Evolutionary conservation across 176 grass and related monocot genomes (phyloP).

Genomic region (Hordeum vulgare): DNA sequence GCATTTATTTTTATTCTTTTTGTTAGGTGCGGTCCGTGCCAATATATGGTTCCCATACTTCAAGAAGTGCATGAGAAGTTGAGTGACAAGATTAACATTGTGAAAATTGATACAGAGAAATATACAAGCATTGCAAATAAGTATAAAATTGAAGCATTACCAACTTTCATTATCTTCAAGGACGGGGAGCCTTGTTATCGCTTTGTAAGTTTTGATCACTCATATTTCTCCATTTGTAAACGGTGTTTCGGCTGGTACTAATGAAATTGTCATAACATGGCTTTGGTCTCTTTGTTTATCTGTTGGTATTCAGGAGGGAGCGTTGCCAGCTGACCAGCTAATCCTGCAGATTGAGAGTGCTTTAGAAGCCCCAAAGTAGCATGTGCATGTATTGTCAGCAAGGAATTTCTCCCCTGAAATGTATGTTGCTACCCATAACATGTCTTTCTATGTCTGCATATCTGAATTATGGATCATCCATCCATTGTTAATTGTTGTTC

Average conservation of each 20-base stretch:
- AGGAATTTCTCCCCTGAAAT: not conserved
- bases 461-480: not conserved
- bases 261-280: not conserved
- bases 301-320: constrained; percentile 64
- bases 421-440: not conserved
- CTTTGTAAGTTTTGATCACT: constrained; percentile 55
- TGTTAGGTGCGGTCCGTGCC: constrained; percentile 89
- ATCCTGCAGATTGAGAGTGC: constrained; percentile 78
- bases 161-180: constrained; percentile 95
- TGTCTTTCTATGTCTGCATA: constrained; percentile 5
- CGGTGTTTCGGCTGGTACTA: not conserved
- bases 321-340: constrained; percentile 68
- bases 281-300: not conserved
- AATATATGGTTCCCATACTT: constrained; percentile 96
- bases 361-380: constrained; percentile 36
- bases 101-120: constrained; percentile 99
- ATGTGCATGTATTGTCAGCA: not conserved
- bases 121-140: constrained; percentile 71
- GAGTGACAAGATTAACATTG: constrained; percentile 82
- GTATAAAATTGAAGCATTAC: constrained; percentile 79
- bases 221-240: not conserved
- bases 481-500: constrained; percentile 8
- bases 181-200: constrained; percentile 85
- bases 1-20: constrained; percentile 23
- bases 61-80: constrained; percentile 88